phyloP scores from a whole-genome alignment of 805 yeast genomes.

The Yamadazyma insecticola region DNA sequence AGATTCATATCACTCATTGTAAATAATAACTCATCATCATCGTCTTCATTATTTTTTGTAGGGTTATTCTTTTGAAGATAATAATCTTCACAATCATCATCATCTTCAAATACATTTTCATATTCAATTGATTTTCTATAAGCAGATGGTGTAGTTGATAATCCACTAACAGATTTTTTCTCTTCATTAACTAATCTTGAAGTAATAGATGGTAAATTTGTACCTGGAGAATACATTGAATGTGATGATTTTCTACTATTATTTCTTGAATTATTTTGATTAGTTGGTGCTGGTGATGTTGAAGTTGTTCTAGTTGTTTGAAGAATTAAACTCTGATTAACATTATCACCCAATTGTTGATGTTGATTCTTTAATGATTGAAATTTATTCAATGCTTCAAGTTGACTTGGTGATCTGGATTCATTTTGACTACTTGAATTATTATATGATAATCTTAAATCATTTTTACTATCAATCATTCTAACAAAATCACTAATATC shows the following conservation, averaged over 20 bases:
- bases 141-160: constrained; percentile 34
- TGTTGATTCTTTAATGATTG: constrained; percentile 51
- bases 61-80: constrained; percentile 10
- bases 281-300: constrained; percentile 3
- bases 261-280: neutral
- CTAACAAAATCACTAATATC: constrained; percentile 68
- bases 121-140: constrained; percentile 24
- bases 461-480: constrained; percentile 62
- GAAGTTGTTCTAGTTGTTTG: constrained; percentile 20
- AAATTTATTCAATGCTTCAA: constrained; percentile 47
- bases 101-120: constrained; percentile 41
- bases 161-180: constrained; percentile 19
- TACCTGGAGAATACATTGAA: constrained; percentile 14
- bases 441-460: constrained; percentile 31
- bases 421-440: constrained; percentile 2
- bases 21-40: constrained; percentile 61
- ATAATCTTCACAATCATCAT: constrained; percentile 43
- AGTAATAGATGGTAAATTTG: constrained; percentile 25
- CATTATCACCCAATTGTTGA: constrained; percentile 52
- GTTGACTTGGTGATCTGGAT: constrained; percentile 14
- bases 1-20: constrained; percentile 73
- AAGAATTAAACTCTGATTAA: constrained; percentile 45
- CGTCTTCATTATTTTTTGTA: constrained; percentile 13
- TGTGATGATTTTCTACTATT: constrained; percentile 23
- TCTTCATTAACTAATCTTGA: constrained; percentile 23